Evolutionary conservation across 306 rosid species (phyloP).

Genomic region (Vigna radiata): DNA sequence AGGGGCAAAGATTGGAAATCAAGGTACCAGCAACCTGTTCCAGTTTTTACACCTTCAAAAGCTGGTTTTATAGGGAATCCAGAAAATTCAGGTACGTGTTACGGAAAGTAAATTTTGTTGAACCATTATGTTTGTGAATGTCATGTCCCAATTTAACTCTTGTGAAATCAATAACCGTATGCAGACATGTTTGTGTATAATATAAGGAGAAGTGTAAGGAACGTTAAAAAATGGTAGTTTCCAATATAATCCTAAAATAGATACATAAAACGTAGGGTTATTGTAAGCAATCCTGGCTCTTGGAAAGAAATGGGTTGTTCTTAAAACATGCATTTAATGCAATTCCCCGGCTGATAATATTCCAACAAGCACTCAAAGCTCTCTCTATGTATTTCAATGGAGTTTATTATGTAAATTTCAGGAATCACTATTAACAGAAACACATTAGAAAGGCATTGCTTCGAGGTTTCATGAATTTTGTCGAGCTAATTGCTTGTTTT

Average conservation of each 20-base stretch:
- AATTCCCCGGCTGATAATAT: slow-evolving; percentile 16
- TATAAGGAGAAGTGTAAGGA: slow-evolving; percentile 17
- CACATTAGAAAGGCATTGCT: background rate
- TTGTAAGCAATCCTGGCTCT: slow-evolving; percentile 11
- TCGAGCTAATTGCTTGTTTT: background rate
- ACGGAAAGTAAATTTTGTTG: slow-evolving; percentile 16
- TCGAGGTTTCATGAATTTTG: slow-evolving; percentile 22
- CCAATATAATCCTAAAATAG: background rate
- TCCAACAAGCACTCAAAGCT: background rate
- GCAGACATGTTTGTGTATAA: background rate
- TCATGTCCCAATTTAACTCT: background rate
- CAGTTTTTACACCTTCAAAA: slow-evolving; percentile 47
- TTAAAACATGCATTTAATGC: slow-evolving; percentile 17
- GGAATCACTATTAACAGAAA: background rate
- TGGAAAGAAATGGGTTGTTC: slow-evolving; percentile 7
- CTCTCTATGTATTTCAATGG: background rate
- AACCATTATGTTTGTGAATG: slow-evolving; percentile 21
- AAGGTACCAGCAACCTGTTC: slow-evolving; percentile 52
- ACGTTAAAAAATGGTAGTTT: slow-evolving; percentile 7
- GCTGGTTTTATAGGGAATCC: slow-evolving; percentile 42
- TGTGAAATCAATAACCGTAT: background rate
- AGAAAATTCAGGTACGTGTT: slow-evolving; percentile 57
- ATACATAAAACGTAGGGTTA: background rate
- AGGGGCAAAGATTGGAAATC: slow-evolving; percentile 84
- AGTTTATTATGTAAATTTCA: background rate